A percentile compares a stretch with the other conserved stretches of the same genome.
phyloP scores from a whole-genome alignment of 1,284 basidiomycete species.

The Paramarasmius palmivorus region DNA sequence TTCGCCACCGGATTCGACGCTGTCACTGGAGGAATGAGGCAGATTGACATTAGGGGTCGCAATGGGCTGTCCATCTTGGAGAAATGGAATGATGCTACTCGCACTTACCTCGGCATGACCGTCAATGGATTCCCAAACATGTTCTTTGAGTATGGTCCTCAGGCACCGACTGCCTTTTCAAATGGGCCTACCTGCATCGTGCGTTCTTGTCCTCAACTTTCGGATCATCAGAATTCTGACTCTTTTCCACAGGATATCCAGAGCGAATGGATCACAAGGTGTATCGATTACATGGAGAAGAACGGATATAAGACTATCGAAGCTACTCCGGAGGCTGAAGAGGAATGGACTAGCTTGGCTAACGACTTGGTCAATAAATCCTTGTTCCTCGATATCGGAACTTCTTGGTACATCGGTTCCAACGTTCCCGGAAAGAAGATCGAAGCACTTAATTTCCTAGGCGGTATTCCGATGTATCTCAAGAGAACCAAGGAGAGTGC shows the following conservation, averaged over 20 bases:
- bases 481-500: not conserved
- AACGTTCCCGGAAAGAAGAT: slow-evolving; percentile 10
- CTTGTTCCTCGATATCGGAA: slow-evolving; percentile 2
- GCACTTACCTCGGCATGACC: no score
- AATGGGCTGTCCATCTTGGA: no score
- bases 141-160: no score
- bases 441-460: slow-evolving; percentile 5
- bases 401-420: slow-evolving; percentile 7
- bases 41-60: no score
- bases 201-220: no score
- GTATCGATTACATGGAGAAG: slow-evolving; percentile 11
- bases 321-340: slow-evolving; percentile 8
- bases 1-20: no score
- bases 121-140: no score
- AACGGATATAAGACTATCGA: slow-evolving; percentile 10
- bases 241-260: slow-evolving; percentile 7
- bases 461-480: slow-evolving; percentile 8
- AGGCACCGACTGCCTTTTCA: no score
- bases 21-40: no score
- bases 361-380: not conserved
- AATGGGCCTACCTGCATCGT: no score
- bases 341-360: slow-evolving; percentile 5
- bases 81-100: no score
- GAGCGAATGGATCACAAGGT: slow-evolving; percentile 13
- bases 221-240: no score